Percentiles rank a stretch among this genome's conserved stretches.
Evolutionary conservation across 257 asterid species (phyloP).

Genomic region (Vinca minor): DNA sequence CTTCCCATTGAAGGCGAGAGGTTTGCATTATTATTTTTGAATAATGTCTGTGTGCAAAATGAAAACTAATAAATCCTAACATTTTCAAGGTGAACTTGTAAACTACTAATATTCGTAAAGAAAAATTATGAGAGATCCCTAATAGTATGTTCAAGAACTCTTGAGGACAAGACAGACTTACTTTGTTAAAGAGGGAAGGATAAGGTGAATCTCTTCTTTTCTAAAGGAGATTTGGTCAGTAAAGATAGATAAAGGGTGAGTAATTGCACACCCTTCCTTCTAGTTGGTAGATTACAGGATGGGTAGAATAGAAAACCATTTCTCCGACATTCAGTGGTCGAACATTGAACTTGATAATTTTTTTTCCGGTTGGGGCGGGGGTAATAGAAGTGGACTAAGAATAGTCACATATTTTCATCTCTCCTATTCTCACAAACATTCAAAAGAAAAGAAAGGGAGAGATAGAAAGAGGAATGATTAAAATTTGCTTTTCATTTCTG

Average conservation of each 20-base stretch:
- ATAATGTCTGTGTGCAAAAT: too few species aligned
- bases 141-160: background rate
- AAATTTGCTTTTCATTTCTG: background rate
- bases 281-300: background rate
- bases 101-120: background rate
- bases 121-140: background rate
- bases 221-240: background rate
- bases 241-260: background rate
- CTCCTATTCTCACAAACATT: background rate
- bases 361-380: background rate
- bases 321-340: background rate
- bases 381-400: background rate
- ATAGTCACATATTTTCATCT: background rate
- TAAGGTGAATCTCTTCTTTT: background rate
- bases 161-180: background rate
- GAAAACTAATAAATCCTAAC: background rate
- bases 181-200: background rate
- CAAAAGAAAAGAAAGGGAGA: too few species aligned
- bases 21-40: background rate
- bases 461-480: too few species aligned
- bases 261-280: background rate
- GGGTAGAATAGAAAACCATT: background rate
- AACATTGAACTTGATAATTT: background rate
- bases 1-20: background rate
- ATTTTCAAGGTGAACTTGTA: background rate